Base-by-base conservation (phyloP, 495 filamentous ascomycete genomes). In the Aspergillus hancockii region DNA sequence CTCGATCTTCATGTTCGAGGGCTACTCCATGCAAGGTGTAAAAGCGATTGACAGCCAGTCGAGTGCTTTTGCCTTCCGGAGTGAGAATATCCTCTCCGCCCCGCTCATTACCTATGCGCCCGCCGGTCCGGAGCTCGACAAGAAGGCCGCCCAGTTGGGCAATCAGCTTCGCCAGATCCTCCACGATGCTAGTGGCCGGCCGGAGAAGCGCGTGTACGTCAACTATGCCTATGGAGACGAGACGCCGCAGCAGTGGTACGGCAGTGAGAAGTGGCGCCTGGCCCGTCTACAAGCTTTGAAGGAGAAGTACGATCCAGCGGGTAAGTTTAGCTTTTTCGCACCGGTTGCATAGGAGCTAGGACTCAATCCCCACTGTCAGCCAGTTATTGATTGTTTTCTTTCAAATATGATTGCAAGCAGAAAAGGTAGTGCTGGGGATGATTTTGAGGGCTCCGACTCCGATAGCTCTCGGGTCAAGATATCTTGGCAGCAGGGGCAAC, bases 151-250 rank as follows among this genome's bases (percentile, higher is more conserved):
- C 9, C 50, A 67, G 21, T n/a, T 80, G 19, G 80, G 79, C 1
- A 68, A 77, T 7, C 52, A 75, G 61, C 62, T 83, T 13, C 73
- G 79, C 6, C 36, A 75, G 8, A 73, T 81, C 10, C 66, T 84
- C 3, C 62, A 64, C 28, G 47, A 75, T 7, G 79, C 63, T 4
- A 77, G 63, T 58, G 78, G 74, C 0, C 43, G 59, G 12, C 32
- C 59, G 4, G 61, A 79, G 31, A 49, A 81, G 53, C 68, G 75
- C 31, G 66, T 78, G 0, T 88, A 88, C 57, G 78, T 87, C 46
- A 88, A 87, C 63, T 87, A 88, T 68, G 85, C 85, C 0, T 74
- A 75, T 52, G 84, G 85, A 3, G 67, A 79, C 31, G 84, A 88
- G 71, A 65, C 63, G 0, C 30, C 54, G 8, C 25, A 77, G 67